Base-by-base conservation (phyloP, 2,329 filamentous ascomycete genomes). In the Mollisia scopiformis region DNA sequence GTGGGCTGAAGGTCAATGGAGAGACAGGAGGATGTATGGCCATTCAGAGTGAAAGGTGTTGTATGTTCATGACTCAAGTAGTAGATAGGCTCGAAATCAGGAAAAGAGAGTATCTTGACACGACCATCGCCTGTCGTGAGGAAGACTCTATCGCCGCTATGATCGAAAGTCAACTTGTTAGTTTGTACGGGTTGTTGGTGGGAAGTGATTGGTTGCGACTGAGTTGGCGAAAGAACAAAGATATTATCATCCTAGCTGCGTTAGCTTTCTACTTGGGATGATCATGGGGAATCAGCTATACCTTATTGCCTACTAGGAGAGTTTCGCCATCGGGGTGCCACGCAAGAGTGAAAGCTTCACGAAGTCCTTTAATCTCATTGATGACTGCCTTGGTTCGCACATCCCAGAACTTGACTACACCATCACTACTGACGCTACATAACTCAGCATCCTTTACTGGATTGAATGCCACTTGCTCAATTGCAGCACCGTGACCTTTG, bases 391-490 rank as follows among this genome's bases (percentile, higher is more conserved):
- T 91, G 61, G 84, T 89, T 68, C 90, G 81, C 13, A 93, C 89
- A 71, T 94, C 91, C 91, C 91, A 94, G 68, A 94, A 87, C 72
- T 89, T 87, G 62, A 91, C 87, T 31, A 88, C 84, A 1, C 91
- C 91, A 71, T 94, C 91, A 47, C 80, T 84, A 66, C 88, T 90
- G 56, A 91, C 83, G 72, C 88, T 92, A 67, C 88, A 91, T 8
- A 94, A 80, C 75, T 93, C 88, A 3, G 88, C 87, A 72, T 94
- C 91, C 72, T 88, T 90, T 61, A 84, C 82, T 0, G 91, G 91
- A 71, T 92, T 91, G 76, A 92, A 94, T 1, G 88, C 88, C 1
- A 94, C 87, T 71, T 89, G 89, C 72, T 93, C 90, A 49, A 93
- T 87, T 28, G 82, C 75, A 27, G 86, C 82, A 6, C 80, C 71